Percentiles rank a stretch among this genome's conserved stretches.
These are phyloP conservation scores for Acer campestre DNA, from an alignment of 345 rosid genomes.

Conservation along the genomic window DNA sequence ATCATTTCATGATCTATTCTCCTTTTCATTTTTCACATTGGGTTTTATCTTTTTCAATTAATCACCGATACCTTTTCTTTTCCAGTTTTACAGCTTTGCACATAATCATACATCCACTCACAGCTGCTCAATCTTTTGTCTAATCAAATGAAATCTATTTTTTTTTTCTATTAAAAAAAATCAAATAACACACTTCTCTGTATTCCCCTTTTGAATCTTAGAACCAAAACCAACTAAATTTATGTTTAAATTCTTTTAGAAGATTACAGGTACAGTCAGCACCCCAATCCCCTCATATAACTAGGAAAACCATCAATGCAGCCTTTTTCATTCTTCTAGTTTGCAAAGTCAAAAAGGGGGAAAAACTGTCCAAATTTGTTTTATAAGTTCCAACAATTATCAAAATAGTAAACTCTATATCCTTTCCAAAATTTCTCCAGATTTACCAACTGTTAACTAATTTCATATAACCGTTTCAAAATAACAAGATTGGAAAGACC, in stretches of 20 bases:
- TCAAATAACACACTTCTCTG: not conserved
- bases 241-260: not conserved
- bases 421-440: not conserved
- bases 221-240: not conserved
- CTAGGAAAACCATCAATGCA: not conserved
- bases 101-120: not conserved
- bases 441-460: not conserved
- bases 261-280: not conserved
- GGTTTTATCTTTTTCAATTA: not conserved
- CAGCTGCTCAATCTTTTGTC: not conserved
- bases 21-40: not conserved
- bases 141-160: not conserved
- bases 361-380: not conserved
- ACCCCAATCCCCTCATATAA: not conserved
- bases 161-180: not conserved
- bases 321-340: not conserved
- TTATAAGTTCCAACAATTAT: not conserved
- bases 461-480: conserved; percentile 5
- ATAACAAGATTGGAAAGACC: conserved; percentile 24
- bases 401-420: not conserved
- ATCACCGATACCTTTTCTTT: not conserved
- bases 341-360: not conserved
- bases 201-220: not conserved
- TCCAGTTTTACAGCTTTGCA: not conserved
- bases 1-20: not conserved